Evolutionary conservation across 2,329 filamentous ascomycete genomes (phyloP).

Genomic region (Emmonsiellopsis sp.): DNA sequence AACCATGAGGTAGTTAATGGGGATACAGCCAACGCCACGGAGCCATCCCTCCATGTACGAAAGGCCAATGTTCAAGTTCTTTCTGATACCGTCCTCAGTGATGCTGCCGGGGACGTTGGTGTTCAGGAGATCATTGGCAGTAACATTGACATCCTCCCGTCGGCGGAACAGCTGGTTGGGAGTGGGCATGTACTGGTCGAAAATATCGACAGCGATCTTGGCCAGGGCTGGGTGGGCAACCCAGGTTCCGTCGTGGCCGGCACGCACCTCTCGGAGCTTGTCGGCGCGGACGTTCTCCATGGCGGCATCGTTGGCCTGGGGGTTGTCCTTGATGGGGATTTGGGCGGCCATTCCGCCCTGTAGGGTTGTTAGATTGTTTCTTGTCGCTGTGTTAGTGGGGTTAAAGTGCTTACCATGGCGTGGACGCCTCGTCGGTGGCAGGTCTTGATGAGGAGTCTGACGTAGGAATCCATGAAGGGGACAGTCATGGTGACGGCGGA

Average conservation of each 20-base stretch:
- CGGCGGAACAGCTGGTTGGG: constrained; percentile 92
- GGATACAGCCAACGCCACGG: constrained; percentile 86
- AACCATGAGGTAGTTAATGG: constrained; percentile 92
- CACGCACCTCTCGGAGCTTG: constrained; percentile 90
- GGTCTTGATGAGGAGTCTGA: constrained; percentile 95
- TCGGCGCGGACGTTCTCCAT: constrained; percentile 91
- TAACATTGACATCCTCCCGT: constrained; percentile 79
- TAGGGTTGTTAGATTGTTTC: not conserved
- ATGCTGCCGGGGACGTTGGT: constrained; percentile 93
- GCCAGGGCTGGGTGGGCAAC: constrained; percentile 93
- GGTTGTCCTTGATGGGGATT: constrained; percentile 96
- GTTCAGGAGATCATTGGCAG: constrained; percentile 85
- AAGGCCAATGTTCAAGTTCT: constrained; percentile 94
- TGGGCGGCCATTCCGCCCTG: constrained; percentile 90
- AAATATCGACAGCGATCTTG: constrained; percentile 76
- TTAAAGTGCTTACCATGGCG: constrained; percentile 57
- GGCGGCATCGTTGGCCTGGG: constrained; percentile 79
- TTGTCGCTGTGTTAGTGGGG: no score
- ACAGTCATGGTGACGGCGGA: constrained; percentile 92
- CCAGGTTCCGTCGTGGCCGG: constrained; percentile 95
- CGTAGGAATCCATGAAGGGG: constrained; percentile 96
- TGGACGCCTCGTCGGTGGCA: constrained; percentile 96
- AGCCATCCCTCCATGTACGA: constrained; percentile 99
- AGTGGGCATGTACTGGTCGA: constrained; percentile 98
- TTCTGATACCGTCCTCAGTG: constrained; percentile 89